phyloP scores from a whole-genome alignment of 129 eudicot genomes.

The Lonicera japonica region DNA sequence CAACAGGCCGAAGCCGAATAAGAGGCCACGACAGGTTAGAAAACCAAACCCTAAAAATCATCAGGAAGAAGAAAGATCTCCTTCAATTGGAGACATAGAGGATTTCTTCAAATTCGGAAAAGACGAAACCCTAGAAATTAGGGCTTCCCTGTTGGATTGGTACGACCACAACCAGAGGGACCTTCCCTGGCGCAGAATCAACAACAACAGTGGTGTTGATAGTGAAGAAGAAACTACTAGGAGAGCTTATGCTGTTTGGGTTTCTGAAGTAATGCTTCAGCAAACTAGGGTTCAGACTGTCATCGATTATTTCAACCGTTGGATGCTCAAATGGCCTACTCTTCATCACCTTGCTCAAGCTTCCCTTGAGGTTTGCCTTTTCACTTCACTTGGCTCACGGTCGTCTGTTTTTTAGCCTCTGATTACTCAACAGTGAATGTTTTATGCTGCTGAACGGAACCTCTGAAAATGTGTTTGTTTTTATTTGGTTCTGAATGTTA shows the following conservation, averaged over 20 bases:
- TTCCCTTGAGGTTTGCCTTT: slow-evolving; percentile 57
- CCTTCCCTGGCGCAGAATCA: slow-evolving; percentile 89
- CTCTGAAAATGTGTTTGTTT: too few relatives aligned
- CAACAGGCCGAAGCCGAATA: slow-evolving; percentile 4
- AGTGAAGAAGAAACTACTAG: slow-evolving; percentile 26
- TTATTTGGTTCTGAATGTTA: too few relatives aligned
- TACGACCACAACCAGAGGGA: slow-evolving; percentile 72
- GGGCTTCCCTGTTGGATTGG: slow-evolving; percentile 75
- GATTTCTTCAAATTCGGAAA: slow-evolving; percentile 42
- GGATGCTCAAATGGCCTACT: slow-evolving; percentile 94
- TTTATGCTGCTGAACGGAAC: too few relatives aligned
- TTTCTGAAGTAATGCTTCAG: slow-evolving; percentile 95
- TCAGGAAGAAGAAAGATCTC: not conserved
- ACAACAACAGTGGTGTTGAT: slow-evolving; percentile 4
- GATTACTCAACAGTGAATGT: too few relatives aligned
- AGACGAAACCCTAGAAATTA: slow-evolving; percentile 40
- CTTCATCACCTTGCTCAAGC: slow-evolving; percentile 74
- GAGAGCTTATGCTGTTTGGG: slow-evolving; percentile 95
- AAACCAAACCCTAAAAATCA: slow-evolving; percentile 14
- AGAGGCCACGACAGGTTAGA: slow-evolving; percentile 26
- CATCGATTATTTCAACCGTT: slow-evolving; percentile 58
- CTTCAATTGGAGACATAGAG: slow-evolving; percentile 48
- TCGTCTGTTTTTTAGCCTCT: too few relatives aligned
- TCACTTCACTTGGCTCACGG: not conserved
- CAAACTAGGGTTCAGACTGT: slow-evolving; percentile 96